Evolutionary conservation across 179 eudicot genomes (phyloP), one percentile per base, ranked within the genome.

Genomic region (Vitellaria paradoxa): DNA sequence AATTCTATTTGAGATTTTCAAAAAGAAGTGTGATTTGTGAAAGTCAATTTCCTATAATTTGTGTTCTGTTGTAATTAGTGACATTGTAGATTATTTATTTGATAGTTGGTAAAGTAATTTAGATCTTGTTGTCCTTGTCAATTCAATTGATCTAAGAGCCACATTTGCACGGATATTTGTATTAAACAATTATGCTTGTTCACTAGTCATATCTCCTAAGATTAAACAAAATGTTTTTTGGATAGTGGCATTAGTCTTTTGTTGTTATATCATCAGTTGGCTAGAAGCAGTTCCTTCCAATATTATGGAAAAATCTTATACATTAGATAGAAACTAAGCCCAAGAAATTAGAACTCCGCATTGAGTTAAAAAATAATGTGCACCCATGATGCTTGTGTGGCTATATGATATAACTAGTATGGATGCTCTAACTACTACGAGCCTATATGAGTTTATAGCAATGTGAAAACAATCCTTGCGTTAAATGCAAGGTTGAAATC

Each of bases 281-380:
- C 72, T 68, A 68, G 72, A 68, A 68, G n/a, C 46, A 68, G 26
- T 45, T n/a, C 26, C 52, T 46, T 46, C 7, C 21, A n/a, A 11
- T 53, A 13, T 11, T 53, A 15, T 53, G 13, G 57, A 53, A 15
- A 3, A 66, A 9, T 26, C n/a, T 11, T 68, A 7, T 14, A n/a
- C 7, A 17, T 6, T 68, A 42, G 49, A 20, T 46, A 21, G 56
- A 68, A 46, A 56, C 18, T 68, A 5, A 23, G 59, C 59, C 9
- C 53, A 23, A 13, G 73, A 57, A 50, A 37, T 40, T 70, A 23
- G 21, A 23, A 10, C 24, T 70, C 47, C 26, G 47, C 45, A 23
- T 5, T 26, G 47, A 8, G 62, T 26, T 20, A 55, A 17, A 30
- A 30, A 30, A 30, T 30, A 30, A 30, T 30, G 37, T 30, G 37